These are phyloP conservation scores for Aurinia saxatilis DNA, from an alignment of 345 rosid genomes.

Conservation along the genomic window DNA sequence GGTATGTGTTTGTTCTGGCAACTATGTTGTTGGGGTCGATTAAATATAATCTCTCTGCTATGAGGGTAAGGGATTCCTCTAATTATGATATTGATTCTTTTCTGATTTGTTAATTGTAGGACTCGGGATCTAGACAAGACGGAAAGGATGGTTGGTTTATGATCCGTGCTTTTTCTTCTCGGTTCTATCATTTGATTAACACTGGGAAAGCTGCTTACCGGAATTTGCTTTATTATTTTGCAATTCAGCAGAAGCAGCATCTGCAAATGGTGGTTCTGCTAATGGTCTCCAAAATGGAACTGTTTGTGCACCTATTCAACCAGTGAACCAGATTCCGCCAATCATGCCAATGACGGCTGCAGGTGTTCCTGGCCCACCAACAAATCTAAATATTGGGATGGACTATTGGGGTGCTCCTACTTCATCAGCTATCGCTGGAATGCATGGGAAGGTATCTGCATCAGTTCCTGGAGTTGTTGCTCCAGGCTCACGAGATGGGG, in stretches of 20 bases:
- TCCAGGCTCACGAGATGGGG: constrained; percentile 58
- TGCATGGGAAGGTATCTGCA: constrained; percentile 67
- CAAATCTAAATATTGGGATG: constrained; percentile 96
- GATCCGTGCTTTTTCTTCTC: background rate
- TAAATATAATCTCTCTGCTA: background rate
- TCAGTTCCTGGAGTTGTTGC: constrained; percentile 59
- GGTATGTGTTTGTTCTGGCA: background rate
- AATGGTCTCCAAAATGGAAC: constrained; percentile 69
- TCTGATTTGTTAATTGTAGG: constrained; percentile 24
- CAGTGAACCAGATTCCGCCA: constrained; percentile 47
- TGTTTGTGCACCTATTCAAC: constrained; percentile 35
- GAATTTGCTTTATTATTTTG: constrained; percentile 17
- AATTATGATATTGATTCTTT: background rate
- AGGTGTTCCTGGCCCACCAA: constrained; percentile 75
- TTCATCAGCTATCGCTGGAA: constrained; percentile 48
- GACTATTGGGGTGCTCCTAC: constrained; percentile 92
- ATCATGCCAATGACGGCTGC: constrained; percentile 56
- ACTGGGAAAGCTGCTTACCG: constrained; percentile 3
- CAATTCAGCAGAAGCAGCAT: constrained; percentile 48
- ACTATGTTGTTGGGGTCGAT: background rate
- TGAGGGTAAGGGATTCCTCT: background rate
- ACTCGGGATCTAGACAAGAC: constrained; percentile 74
- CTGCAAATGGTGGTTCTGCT: constrained; percentile 69
- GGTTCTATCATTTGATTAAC: background rate
- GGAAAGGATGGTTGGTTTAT: constrained; percentile 54